These are phyloP conservation scores for Lachancea kluyveri DNA, from an alignment of 805 yeast species.

Conservation along the genomic window DNA sequence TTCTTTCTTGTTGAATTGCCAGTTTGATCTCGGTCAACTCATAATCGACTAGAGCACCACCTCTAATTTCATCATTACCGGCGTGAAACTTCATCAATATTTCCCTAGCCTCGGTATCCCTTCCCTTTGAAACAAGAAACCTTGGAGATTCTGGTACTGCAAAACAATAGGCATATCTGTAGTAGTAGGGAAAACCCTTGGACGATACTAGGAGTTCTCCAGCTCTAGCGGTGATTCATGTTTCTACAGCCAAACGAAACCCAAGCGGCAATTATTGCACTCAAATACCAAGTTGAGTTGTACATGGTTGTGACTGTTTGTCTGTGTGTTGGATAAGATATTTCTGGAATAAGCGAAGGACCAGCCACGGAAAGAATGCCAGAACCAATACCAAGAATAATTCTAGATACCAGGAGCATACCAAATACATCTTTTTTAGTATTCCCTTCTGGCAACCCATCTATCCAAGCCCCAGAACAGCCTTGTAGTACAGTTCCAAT, in stretches of 20 bases:
- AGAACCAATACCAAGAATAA: constrained; percentile 44
- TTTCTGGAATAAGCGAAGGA: constrained; percentile 46
- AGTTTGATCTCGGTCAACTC: constrained; percentile 36
- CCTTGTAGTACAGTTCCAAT: constrained; percentile 10
- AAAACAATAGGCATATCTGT: constrained; percentile 38
- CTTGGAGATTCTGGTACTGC: constrained; percentile 50
- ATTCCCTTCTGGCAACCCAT: neutral
- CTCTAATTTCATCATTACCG: constrained; percentile 34
- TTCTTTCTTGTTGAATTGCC: constrained; percentile 37
- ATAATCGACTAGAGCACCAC: constrained; percentile 35
- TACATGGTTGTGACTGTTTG: constrained; percentile 38
- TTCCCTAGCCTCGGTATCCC: constrained; percentile 37
- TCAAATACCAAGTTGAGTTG: constrained; percentile 48
- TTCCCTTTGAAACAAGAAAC: constrained; percentile 36
- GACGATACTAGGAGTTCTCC: constrained; percentile 51
- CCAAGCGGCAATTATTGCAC: constrained; percentile 50
- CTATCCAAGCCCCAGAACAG: constrained; percentile 10
- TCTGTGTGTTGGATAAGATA: constrained; percentile 43
- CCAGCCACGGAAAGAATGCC: constrained; percentile 38
- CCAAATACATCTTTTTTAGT: constrained; percentile 9
- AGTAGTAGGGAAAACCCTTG: constrained; percentile 44
- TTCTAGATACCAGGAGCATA: constrained; percentile 39
- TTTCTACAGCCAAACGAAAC: constrained; percentile 41
- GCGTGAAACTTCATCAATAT: constrained; percentile 38
- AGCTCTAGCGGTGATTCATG: constrained; percentile 32